A percentile compares a stretch with the other conserved stretches of the same genome.
Evolutionary conservation across 345 rosid genomes (phyloP).

Genomic region (Syzygium aqueum): DNA sequence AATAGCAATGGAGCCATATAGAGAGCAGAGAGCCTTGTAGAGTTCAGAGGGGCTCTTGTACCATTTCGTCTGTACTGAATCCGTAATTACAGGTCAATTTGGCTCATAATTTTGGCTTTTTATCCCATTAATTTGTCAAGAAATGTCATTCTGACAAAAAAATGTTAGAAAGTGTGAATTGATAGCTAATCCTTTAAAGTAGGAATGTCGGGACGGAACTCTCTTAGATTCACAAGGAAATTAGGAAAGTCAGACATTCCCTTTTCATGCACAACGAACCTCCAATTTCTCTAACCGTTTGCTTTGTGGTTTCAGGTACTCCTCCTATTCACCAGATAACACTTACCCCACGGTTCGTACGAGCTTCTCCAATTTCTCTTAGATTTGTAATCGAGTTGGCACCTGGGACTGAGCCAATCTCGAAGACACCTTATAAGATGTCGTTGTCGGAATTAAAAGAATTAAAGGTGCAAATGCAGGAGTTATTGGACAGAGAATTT

Average conservation of each 20-base stretch:
- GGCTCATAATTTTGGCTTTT: not conserved
- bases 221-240: not conserved
- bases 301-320: conserved; percentile 53
- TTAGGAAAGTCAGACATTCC: too few relatives aligned
- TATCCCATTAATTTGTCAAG: not conserved
- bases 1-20: not conserved
- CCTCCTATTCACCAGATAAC: conserved; percentile 83
- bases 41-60: not conserved
- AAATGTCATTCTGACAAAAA: not conserved
- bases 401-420: too few relatives aligned
- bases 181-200: not conserved
- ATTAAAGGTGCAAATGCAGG: too few relatives aligned
- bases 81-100: not conserved
- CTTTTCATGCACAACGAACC: not conserved
- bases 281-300: not conserved
- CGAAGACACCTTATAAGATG: too few relatives aligned
- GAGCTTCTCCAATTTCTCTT: conserved; percentile 4
- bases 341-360: conserved; percentile 78
- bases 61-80: not conserved
- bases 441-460: too few relatives aligned
- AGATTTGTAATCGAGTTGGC: too few relatives aligned
- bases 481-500: too few relatives aligned
- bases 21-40: too few relatives aligned
- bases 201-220: not conserved
- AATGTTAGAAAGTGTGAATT: not conserved